phyloP scores from a whole-genome alignment of 2,329 filamentous ascomycete genomes.

The Sporothrix brasiliensis region DNA sequence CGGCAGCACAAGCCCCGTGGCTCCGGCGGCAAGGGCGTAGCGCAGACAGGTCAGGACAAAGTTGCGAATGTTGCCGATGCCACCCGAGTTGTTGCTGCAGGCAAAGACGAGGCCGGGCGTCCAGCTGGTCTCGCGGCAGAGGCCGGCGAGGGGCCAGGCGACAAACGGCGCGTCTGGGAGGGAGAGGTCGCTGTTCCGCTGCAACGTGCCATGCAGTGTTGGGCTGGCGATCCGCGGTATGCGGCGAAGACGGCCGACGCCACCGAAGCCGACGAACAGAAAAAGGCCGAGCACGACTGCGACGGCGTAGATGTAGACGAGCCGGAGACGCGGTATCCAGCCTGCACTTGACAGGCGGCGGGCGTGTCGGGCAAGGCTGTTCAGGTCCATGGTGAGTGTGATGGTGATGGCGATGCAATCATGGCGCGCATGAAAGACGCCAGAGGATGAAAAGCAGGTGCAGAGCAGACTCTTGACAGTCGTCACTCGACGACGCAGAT shows the following conservation, averaged over 20 bases:
- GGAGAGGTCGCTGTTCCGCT: slow-evolving; percentile 43
- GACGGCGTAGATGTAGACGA: neutral
- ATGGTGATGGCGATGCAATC: neutral
- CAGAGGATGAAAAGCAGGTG: neutral
- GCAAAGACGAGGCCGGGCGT: slow-evolving; percentile 50
- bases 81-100: slow-evolving; percentile 57
- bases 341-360: neutral
- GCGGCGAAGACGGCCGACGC: neutral
- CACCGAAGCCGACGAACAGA: neutral
- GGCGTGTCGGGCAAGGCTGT: neutral
- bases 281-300: neutral
- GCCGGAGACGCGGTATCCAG: neutral
- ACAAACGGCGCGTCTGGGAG: slow-evolving; percentile 49
- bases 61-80: slow-evolving; percentile 55
- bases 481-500: neutral
- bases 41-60: slow-evolving; percentile 55
- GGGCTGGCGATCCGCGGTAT: neutral
- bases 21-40: slow-evolving; percentile 54
- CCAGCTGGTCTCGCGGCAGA: slow-evolving; percentile 49
- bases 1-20: slow-evolving; percentile 51
- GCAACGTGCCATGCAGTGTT: neutral
- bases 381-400: neutral
- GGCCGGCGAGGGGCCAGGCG: slow-evolving; percentile 50
- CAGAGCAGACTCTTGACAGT: neutral
- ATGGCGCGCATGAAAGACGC: neutral